These are phyloP conservation scores for Fistulifera pelliculosa DNA, from an alignment of 108 stramenopile species.

Conservation along the genomic window DNA sequence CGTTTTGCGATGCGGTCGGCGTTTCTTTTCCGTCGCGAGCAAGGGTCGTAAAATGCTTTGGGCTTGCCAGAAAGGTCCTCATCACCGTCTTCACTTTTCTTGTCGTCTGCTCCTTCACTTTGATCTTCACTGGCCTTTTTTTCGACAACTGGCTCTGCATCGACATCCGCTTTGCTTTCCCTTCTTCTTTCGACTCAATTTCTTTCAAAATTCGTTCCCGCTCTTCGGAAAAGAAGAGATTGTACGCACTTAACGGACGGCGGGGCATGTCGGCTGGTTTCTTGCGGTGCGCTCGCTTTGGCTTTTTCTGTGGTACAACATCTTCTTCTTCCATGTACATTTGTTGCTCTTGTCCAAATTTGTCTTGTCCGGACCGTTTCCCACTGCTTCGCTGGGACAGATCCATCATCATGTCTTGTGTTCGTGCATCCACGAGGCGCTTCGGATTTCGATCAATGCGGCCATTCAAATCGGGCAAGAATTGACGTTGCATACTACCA, in stretches of 20 bases:
- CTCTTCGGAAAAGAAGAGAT: slow-evolving; percentile 57
- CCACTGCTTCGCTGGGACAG: background rate
- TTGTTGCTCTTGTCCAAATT: background rate
- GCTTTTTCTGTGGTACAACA: slow-evolving; percentile 17
- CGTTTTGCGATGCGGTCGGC: slow-evolving; percentile 49
- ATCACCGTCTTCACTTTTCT: slow-evolving; percentile 12
- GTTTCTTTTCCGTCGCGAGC: slow-evolving; percentile 29
- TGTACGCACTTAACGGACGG: slow-evolving; percentile 48
- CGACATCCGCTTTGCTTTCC: background rate
- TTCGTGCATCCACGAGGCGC: slow-evolving; percentile 8
- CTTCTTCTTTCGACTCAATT: slow-evolving; percentile 22
- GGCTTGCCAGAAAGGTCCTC: slow-evolving; percentile 14
- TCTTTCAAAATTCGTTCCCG: slow-evolving; percentile 49
- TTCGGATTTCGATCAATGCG: slow-evolving; percentile 11
- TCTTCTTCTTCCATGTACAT: too few relatives aligned
- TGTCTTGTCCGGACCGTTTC: background rate
- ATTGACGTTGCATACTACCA: too few relatives aligned
- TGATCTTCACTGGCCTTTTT: background rate
- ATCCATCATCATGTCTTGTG: slow-evolving; percentile 9
- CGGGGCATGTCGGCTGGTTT: slow-evolving; percentile 49
- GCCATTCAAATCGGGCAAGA: background rate
- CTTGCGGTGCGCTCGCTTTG: slow-evolving; percentile 31
- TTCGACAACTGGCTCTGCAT: too few relatives aligned
- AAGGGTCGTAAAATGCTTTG: slow-evolving; percentile 37
- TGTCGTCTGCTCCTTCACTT: slow-evolving; percentile 8